These are phyloP conservation scores for Sporothrix protearum DNA, from an alignment of 2,329 filamentous ascomycete genomes.

Conservation along the genomic window DNA sequence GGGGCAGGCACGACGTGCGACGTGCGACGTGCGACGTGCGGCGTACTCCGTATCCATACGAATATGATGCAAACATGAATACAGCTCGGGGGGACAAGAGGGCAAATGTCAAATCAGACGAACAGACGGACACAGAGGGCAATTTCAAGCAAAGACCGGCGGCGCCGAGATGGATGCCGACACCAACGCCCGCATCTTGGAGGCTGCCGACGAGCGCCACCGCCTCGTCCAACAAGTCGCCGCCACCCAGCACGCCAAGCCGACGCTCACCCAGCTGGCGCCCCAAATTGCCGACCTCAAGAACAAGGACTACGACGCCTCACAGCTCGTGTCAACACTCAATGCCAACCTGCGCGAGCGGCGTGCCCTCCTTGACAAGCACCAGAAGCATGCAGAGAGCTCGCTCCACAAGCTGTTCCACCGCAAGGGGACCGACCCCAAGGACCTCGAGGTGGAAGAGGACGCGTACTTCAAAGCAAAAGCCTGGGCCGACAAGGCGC, in stretches of 20 bases:
- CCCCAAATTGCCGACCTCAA: constrained; percentile 8
- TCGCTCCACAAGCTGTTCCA: not conserved
- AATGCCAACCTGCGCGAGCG: not conserved
- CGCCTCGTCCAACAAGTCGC: constrained; percentile 1
- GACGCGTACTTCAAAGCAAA: not conserved
- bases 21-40: too few relatives aligned
- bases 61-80: not conserved
- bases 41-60: not conserved
- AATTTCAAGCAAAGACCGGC: not conserved
- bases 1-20: too few relatives aligned
- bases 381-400: not conserved
- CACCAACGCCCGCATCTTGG: not conserved
- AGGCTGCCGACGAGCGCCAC: constrained; percentile 5
- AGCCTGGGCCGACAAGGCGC: not conserved
- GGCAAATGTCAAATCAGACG: not conserved
- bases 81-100: not conserved
- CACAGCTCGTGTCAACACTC: not conserved
- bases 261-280: not conserved
- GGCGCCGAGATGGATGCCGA: not conserved
- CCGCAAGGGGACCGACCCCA: not conserved
- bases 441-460: not conserved
- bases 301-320: not conserved
- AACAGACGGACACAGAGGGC: not conserved
- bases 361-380: constrained; percentile 4
- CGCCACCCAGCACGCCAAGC: constrained; percentile 17